Base-by-base conservation (phyloP, 2,329 filamentous ascomycete genomes). In the Ceratocystis smalleyi region DNA sequence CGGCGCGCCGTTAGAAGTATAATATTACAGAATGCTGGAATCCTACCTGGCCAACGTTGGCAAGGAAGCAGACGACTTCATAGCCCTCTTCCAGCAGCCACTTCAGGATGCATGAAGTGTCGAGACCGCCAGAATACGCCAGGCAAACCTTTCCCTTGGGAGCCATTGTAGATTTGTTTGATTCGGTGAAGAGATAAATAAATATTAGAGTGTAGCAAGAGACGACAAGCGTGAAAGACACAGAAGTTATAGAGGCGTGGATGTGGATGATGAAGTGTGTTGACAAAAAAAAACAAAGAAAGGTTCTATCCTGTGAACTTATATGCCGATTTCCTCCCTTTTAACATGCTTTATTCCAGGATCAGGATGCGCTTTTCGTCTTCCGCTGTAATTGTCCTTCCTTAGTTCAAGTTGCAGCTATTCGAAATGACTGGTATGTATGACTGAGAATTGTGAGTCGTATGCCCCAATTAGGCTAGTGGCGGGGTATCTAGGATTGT, bases 11-110 rank as follows among this genome's bases (percentile, higher is more conserved):
- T 15, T 10, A 57, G 7, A 32, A 17, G 35, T 40, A 12, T 3
- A 40, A 8, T 3, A 19, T n/a, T 7, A 15, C 1, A 1, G 27
- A 8, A 24, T 8, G 3, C 17, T 17, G 30, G 27, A 27, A 27
- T 27, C 61, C 15, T 61, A 84, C 81, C 75, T 88, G 84, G 62
- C 85, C 85, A 70, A 86, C 82, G 76, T 87, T 79, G 75, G 83
- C 84, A 75, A 85, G 76, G 69, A 74, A 76, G 70, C 73, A 75
- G 54, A 68, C 67, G 22, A 68, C 67, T 54, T 67, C 65, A 43
- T 68, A 68, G 57, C 63, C 63, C 59, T 68, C 62, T 30, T 65
- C 68, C 54, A 77, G 71, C 15, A 78, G 72, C 73, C 73, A 78
- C 67, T 71, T 72, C 24, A 77, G 70, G 65, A 78, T 78, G 5